Percentiles rank a stretch among this genome's conserved stretches.
phyloP scores from a whole-genome alignment of 1,284 basidiomycete genomes.

The Rhodotorula sp. region DNA sequence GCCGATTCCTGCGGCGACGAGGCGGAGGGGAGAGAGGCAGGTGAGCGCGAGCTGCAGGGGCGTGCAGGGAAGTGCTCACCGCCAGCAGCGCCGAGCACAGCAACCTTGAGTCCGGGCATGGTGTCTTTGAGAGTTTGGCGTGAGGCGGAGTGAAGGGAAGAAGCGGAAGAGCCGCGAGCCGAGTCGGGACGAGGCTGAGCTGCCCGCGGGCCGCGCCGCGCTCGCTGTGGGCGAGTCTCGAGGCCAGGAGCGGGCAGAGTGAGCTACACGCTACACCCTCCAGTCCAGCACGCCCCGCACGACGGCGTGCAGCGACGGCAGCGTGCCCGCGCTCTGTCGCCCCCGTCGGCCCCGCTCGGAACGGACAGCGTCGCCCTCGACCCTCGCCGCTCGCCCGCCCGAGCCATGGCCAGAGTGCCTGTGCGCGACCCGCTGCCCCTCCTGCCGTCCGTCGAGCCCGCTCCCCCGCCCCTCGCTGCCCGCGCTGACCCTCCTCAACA shows the following conservation, averaged over 20 bases:
- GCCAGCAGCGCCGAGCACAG: conserved; percentile 5
- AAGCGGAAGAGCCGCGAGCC: not conserved
- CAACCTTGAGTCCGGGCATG: conserved; percentile 11
- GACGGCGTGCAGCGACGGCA: no score
- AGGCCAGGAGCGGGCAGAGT: no score
- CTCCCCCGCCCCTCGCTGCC: not conserved
- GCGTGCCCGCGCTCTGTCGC: no score
- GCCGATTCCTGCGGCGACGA: conserved; percentile 65
- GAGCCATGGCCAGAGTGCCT: not conserved
- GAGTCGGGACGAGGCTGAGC: not conserved
- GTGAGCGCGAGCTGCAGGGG: not conserved
- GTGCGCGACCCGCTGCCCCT: not conserved
- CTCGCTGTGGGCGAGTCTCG: no score
- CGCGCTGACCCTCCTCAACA: not conserved
- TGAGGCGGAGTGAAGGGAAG: not conserved
- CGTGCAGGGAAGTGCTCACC: not conserved
- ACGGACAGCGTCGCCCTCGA: not conserved
- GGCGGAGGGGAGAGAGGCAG: not conserved
- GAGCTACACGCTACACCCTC: no score
- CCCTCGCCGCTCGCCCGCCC: not conserved
- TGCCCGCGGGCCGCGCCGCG: no score
- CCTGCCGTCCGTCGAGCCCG: not conserved
- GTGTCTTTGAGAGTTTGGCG: not conserved
- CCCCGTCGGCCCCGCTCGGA: no score
- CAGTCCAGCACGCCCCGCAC: no score